Conservation (phyloP, 192 early-diverging fungal species). For the Oehlia diaphana region DNA sequence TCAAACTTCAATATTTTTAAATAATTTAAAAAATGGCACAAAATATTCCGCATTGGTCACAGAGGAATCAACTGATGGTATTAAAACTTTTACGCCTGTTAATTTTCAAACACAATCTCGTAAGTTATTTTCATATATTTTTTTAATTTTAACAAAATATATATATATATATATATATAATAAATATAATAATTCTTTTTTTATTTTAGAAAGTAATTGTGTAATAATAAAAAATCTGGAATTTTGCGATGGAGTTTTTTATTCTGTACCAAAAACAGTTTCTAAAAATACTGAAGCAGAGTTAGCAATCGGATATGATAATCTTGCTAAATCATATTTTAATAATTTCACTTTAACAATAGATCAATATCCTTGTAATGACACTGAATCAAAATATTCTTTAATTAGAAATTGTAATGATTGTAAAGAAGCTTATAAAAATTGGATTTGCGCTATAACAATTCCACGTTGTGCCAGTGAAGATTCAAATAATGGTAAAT, state of each 20-base stretch:
- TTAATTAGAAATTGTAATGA: constrained; percentile 57
- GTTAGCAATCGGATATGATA: constrained; percentile 48
- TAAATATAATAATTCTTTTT: not conserved
- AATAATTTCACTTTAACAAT: constrained; percentile 50
- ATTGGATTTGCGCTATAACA: constrained; percentile 55
- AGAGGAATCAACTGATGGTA: constrained; percentile 32
- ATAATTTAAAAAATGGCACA: constrained; percentile 36
- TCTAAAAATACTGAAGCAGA: constrained; percentile 26
- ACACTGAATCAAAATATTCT: constrained; percentile 46
- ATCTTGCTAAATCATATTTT: constrained; percentile 37
- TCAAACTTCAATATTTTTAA: constrained; percentile 18
- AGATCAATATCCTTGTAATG: constrained; percentile 50
- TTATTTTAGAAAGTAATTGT: constrained; percentile 41
- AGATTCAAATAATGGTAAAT: constrained; percentile 11
- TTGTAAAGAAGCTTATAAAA: constrained; percentile 52
- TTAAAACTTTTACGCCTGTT: constrained; percentile 33
- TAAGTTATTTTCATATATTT: constrained; percentile 20
- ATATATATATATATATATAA: not conserved
- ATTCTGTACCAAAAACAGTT: constrained; percentile 47
- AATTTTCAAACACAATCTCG: constrained; percentile 35
- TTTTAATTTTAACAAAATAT: not conserved
- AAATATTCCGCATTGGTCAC: constrained; percentile 46
- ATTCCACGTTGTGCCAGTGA: constrained; percentile 56
- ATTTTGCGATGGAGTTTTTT: constrained; percentile 56
- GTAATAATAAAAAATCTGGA: constrained; percentile 47